Conservation (phyloP, 129 eudicot species). For the carrot (Daucus carota) region DNA sequence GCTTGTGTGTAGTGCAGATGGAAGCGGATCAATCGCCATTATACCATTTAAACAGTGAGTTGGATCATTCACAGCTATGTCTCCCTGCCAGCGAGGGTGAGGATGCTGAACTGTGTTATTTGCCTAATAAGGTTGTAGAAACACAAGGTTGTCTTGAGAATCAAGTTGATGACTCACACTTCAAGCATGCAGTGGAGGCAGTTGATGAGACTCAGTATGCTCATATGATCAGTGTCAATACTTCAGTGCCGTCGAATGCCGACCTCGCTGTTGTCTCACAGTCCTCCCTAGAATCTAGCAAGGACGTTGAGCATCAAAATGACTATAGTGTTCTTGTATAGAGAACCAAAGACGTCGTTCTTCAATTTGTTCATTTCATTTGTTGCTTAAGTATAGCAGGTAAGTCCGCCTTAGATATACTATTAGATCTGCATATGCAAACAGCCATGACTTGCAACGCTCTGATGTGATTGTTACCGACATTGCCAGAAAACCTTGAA, state of each 20-base stretch:
- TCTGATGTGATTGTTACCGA: not conserved
- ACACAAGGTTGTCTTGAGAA: constrained; percentile 28
- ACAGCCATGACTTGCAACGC: not conserved
- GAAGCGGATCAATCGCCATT: constrained; percentile 22
- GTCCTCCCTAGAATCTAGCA: constrained; percentile 40
- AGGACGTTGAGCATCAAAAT: constrained; percentile 39
- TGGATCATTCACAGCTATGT: constrained; percentile 26
- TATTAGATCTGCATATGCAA: not conserved
- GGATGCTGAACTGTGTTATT: constrained; percentile 33
- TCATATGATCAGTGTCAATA: constrained; percentile 11
- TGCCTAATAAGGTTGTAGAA: constrained; percentile 35
- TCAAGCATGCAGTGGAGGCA: constrained; percentile 31
- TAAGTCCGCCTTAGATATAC: not conserved
- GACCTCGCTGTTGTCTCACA: constrained; percentile 21
- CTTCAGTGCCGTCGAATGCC: constrained; percentile 14
- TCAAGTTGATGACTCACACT: constrained; percentile 31
- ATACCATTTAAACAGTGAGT: constrained; percentile 24
- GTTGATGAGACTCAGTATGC: constrained; percentile 24
- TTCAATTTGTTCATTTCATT: not conserved
- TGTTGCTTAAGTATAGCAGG: not conserved
- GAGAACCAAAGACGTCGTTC: constrained; percentile 4
- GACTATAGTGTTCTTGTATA: constrained; percentile 53
- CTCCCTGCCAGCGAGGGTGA: constrained; percentile 19
- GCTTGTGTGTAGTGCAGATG: constrained; percentile 26
- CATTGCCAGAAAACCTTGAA: not conserved